Evolutionary conservation across 1,139 yeast genomes (phyloP).

Genomic region (Candida smagusa): DNA sequence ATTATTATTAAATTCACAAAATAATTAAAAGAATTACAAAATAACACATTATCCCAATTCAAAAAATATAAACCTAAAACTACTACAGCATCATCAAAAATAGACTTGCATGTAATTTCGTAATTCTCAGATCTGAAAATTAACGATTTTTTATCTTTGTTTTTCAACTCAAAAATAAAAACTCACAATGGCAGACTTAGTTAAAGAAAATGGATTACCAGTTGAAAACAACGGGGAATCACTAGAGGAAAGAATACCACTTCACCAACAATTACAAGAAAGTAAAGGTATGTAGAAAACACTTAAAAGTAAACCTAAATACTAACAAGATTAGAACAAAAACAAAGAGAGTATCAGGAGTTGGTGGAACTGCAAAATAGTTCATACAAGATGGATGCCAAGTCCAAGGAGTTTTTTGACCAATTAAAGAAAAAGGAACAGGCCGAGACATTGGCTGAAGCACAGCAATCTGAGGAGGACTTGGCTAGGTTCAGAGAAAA

Average conservation of each 20-base stretch:
- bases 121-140: no score
- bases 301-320: constrained; percentile 1
- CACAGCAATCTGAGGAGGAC: constrained; percentile 6
- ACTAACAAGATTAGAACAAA: constrained; percentile 14
- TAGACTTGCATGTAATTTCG: no score
- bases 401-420: constrained; percentile 20
- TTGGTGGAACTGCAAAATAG: constrained; percentile 14
- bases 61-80: no score
- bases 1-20: no score
- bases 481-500: constrained; percentile 8
- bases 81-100: no score
- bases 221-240: constrained; percentile 3
- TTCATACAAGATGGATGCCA: constrained; percentile 15
- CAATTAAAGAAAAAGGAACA: constrained; percentile 17
- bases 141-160: neutral
- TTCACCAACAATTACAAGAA: constrained; percentile 15
- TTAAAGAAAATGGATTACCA: constrained; percentile 1
- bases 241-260: constrained; percentile 10
- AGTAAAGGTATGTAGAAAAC: constrained; percentile 13
- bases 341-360: constrained; percentile 15
- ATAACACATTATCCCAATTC: no score
- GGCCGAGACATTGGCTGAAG: constrained; percentile 16
- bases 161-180: neutral
- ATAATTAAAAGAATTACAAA: no score
- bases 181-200: constrained; percentile 3